Conservation (phyloP, 2,329 filamentous ascomycete genomes). For the Penicillium olsonii region DNA sequence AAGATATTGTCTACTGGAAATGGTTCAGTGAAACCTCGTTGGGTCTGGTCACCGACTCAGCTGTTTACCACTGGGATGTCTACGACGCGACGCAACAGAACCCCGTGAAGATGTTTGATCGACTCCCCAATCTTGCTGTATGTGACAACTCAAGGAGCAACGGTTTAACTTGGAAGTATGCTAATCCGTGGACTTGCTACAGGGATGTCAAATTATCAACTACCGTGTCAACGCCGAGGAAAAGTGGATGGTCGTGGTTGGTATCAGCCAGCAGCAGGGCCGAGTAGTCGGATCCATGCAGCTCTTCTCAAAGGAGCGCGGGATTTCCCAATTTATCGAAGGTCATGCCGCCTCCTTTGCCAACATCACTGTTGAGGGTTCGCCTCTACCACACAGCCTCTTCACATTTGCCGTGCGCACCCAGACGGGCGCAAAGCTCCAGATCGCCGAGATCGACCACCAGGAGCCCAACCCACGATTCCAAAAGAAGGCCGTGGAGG, state of each 20-base stretch:
- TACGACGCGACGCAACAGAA: constrained; percentile 77
- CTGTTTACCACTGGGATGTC: constrained; percentile 97
- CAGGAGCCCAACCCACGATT: constrained; percentile 85
- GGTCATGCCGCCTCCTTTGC: constrained; percentile 95
- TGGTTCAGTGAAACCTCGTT: constrained; percentile 91
- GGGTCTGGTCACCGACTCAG: constrained; percentile 85
- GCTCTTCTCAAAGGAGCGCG: constrained; percentile 91
- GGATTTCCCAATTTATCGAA: constrained; percentile 97
- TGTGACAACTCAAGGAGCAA: constrained; percentile 36
- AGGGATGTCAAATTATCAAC: constrained; percentile 99
- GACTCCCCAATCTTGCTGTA: constrained; percentile 85
- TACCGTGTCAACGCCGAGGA: constrained; percentile 94
- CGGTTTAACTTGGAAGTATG: constrained; percentile 2
- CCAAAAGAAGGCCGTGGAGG: constrained; percentile 93
- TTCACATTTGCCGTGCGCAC: constrained; percentile 96
- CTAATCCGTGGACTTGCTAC: constrained; percentile 10
- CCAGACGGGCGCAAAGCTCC: constrained; percentile 86
- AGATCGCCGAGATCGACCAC: constrained; percentile 97
- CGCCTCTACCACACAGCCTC: constrained; percentile 85
- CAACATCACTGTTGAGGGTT: constrained; percentile 83
- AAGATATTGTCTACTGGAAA: constrained; percentile 99
- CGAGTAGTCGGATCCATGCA: constrained; percentile 96
- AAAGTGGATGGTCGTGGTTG: constrained; percentile 98
- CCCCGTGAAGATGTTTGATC: constrained; percentile 90
- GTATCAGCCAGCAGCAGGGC: constrained; percentile 89